These are phyloP conservation scores for Vigna nakashimae DNA, from an alignment of 306 rosid genomes.

Conservation along the genomic window DNA sequence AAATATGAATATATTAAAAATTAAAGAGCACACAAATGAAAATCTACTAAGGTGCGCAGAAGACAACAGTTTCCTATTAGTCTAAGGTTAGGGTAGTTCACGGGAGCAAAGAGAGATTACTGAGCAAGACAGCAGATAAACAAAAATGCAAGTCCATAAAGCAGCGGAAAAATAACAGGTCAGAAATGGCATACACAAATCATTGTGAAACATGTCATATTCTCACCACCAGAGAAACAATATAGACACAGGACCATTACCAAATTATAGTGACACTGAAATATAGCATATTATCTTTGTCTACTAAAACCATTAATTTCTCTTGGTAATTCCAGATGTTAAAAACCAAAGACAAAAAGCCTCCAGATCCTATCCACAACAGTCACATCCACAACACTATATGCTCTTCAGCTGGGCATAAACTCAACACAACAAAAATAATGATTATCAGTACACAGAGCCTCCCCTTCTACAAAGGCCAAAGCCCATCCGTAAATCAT, in stretches of 20 bases:
- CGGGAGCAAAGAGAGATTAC: not conserved
- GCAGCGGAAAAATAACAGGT: not conserved
- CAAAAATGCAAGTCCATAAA: constrained; percentile 24
- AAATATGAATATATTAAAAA: constrained; percentile 5
- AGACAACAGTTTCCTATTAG: not conserved
- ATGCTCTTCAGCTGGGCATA: not conserved
- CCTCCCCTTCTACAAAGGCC: not conserved
- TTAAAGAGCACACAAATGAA: constrained; percentile 18
- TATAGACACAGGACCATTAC: not conserved
- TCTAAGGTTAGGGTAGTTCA: not conserved
- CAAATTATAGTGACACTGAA: not conserved
- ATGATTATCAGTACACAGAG: not conserved
- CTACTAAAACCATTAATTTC: not conserved
- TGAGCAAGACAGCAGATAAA: not conserved
- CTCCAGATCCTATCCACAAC: constrained; percentile 11
- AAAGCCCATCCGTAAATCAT: constrained; percentile 24
- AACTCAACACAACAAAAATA: not conserved
- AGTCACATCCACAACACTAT: not conserved
- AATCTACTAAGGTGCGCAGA: constrained; percentile 4
- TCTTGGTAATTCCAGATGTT: not conserved
- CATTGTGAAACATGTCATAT: not conserved
- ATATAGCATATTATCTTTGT: not conserved
- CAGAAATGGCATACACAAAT: not conserved
- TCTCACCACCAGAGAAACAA: constrained; percentile 1
- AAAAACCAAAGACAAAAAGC: constrained; percentile 3